phyloP scores from a whole-genome alignment of 2,329 filamentous ascomycete species.

The Neurospora sp. region DNA sequence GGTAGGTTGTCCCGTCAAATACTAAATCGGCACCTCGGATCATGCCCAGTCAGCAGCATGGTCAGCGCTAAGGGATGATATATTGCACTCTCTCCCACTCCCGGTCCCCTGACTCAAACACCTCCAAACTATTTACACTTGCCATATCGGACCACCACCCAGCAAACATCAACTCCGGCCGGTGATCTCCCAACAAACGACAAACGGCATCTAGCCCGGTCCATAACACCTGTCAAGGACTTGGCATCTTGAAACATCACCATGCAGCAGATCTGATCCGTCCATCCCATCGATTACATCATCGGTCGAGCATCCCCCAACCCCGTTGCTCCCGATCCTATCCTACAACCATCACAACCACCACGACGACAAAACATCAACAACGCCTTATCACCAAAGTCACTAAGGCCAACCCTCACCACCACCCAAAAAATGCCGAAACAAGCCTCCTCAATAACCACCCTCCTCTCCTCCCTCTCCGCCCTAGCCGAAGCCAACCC shows the following conservation, averaged over 20 bases:
- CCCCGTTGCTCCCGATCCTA: neutral
- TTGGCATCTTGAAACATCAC: neutral
- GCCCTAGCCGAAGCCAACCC: neutral
- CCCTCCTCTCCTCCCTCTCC: conserved; percentile 8
- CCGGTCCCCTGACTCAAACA: neutral
- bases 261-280: neutral
- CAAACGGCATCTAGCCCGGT: neutral
- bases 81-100: neutral
- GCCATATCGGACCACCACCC: neutral
- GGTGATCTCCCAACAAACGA: neutral
- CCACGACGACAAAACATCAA: neutral
- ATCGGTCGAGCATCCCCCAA: neutral
- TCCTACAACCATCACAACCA: neutral
- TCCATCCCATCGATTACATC: neutral
- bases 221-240: neutral
- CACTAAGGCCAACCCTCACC: neutral
- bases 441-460: conserved; percentile 5
- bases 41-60: neutral
- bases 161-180: neutral
- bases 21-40: neutral
- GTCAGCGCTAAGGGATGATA: neutral
- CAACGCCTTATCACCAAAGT: neutral
- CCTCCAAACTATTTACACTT: neutral
- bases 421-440: conserved; percentile 8
- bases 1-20: neutral